Evolutionary conservation across 164 flowering plant species (phyloP).

Genomic region (Tetracentron sinense): DNA sequence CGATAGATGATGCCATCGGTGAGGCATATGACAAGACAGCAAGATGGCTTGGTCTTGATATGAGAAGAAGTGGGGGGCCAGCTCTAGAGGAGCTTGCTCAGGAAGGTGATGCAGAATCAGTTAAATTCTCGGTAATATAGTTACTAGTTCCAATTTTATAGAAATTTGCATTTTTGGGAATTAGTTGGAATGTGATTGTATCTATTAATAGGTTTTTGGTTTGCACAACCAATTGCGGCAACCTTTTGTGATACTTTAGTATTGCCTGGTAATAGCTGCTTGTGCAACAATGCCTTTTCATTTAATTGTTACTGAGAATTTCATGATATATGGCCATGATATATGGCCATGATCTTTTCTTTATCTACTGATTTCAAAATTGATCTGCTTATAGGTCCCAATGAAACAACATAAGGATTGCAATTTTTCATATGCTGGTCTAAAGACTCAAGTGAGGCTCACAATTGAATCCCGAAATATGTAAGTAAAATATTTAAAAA

Average conservation of each 20-base stretch:
- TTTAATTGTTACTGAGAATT: not conserved
- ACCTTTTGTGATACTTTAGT: too few species aligned
- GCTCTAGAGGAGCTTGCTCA: slow-evolving; percentile 88
- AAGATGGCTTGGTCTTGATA: slow-evolving; percentile 96
- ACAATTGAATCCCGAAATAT: slow-evolving; percentile 78
- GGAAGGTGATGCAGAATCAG: slow-evolving; percentile 77
- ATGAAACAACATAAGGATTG: slow-evolving; percentile 97
- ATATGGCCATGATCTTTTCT: not conserved
- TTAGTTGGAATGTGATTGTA: too few species aligned
- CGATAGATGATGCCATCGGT: slow-evolving; percentile 98
- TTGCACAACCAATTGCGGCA: too few species aligned
- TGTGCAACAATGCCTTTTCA: not conserved
- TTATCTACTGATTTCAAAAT: slow-evolving; percentile 5
- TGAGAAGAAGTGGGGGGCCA: slow-evolving; percentile 92
- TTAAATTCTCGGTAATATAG: slow-evolving; percentile 71
- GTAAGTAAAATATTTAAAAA: slow-evolving; percentile 36
- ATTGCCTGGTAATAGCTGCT: slow-evolving; percentile 2
- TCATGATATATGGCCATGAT: not conserved
- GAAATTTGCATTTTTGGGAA: too few species aligned
- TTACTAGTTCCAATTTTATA: slow-evolving; percentile 6
- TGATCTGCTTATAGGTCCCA: slow-evolving; percentile 47
- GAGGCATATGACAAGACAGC: slow-evolving; percentile 98
- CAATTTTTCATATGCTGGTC: slow-evolving; percentile 96
- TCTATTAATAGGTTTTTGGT: too few species aligned
- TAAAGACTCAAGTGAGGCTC: slow-evolving; percentile 94